Conservation (phyloP, 2,329 filamentous ascomycete species). For the Diaporthe vaccinii region DNA sequence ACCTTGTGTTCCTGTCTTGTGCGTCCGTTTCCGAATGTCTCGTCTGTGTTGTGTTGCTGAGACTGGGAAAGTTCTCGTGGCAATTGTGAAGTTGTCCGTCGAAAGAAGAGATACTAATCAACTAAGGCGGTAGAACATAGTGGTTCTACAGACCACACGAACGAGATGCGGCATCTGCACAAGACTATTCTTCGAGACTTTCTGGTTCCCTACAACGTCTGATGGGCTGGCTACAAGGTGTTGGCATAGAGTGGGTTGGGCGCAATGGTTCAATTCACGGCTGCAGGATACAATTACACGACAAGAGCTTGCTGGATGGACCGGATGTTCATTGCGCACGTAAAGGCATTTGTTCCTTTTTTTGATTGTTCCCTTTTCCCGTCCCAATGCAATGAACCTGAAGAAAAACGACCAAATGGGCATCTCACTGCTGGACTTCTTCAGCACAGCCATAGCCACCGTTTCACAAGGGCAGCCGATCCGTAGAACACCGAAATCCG, state of each 20-base stretch:
- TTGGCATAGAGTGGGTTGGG: background rate
- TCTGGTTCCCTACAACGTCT: too few relatives aligned
- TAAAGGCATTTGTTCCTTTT: slow-evolving; percentile 40
- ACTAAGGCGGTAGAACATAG: too few relatives aligned
- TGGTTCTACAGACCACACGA: background rate
- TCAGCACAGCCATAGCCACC: slow-evolving; percentile 38
- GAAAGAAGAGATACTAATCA: background rate
- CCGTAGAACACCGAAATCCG: slow-evolving; percentile 42
- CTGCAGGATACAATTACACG: background rate
- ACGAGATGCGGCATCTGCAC: too few relatives aligned
- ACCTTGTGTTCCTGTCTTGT: background rate
- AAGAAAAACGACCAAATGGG: slow-evolving; percentile 35
- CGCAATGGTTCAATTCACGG: background rate
- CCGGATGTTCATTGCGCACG: slow-evolving; percentile 40
- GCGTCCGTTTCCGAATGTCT: background rate
- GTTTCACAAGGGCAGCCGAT: slow-evolving; percentile 40
- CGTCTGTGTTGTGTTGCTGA: background rate
- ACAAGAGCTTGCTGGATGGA: slow-evolving; percentile 31
- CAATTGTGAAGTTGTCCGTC: background rate
- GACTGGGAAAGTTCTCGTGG: background rate
- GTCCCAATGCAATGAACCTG: slow-evolving; percentile 40
- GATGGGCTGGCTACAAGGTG: background rate
- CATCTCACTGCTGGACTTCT: slow-evolving; percentile 35
- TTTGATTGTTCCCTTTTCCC: slow-evolving; percentile 41
- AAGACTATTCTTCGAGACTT: background rate